A percentile compares a stretch with the other conserved stretches of the same genome.
Conservation (phyloP, 257 asterid genomes). For the Fraxinus quadrangulata region DNA sequence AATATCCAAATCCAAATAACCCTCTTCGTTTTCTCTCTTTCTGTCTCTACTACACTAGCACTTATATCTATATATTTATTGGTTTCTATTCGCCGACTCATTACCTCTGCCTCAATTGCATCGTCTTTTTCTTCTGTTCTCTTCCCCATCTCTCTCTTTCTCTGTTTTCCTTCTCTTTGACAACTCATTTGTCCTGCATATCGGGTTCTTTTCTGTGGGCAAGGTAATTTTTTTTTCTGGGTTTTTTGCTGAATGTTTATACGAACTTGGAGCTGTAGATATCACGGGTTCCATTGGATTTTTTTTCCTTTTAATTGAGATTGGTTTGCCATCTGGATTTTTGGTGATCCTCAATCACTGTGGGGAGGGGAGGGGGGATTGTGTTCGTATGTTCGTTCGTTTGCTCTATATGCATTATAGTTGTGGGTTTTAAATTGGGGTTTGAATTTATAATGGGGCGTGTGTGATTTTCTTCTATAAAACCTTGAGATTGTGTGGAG, state of each 20-base stretch:
- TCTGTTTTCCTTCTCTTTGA: slow-evolving; percentile 10
- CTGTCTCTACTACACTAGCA: slow-evolving; percentile 28
- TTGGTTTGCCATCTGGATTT: slow-evolving; percentile 26
- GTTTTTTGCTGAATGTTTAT: slow-evolving; percentile 14
- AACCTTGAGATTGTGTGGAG: slow-evolving; percentile 14
- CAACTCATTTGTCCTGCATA: neutral
- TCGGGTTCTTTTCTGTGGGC: neutral
- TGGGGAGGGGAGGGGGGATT: neutral
- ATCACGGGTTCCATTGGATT: slow-evolving; percentile 14
- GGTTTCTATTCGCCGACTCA: slow-evolving; percentile 36
- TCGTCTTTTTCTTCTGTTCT: slow-evolving; percentile 7
- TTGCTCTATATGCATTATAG: neutral
- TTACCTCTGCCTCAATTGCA: slow-evolving; percentile 36
- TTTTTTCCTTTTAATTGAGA: slow-evolving; percentile 17
- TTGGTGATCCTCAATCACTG: slow-evolving; percentile 32
- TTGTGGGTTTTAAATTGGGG: neutral
- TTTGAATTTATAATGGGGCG: neutral
- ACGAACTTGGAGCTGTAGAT: neutral
- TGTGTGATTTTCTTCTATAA: slow-evolving; percentile 27
- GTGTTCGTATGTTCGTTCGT: slow-evolving; percentile 4
- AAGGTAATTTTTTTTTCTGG: slow-evolving; percentile 30
- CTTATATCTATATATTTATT: slow-evolving; percentile 10
- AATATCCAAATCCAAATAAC: slow-evolving; percentile 40
- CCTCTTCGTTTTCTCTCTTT: slow-evolving; percentile 20
- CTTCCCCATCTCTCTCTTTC: neutral